phyloP scores from a whole-genome alignment of 441 rosid species.

The Aleurites moluccanus region DNA sequence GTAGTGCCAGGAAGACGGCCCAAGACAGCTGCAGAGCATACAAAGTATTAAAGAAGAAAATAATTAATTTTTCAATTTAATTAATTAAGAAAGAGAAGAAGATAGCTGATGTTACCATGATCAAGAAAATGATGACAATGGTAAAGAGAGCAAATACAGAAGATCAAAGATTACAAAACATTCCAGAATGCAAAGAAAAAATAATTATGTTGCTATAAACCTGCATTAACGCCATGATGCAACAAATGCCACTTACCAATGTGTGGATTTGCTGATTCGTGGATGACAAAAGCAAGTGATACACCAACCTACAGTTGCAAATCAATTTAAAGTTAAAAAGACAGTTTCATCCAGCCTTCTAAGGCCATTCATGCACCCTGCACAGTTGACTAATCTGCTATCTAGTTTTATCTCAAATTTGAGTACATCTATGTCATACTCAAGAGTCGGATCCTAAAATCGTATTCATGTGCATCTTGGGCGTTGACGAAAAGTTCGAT shows the following conservation, averaged over 20 bases:
- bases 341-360: not conserved
- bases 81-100: not conserved
- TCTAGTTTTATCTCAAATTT: not conserved
- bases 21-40: constrained; percentile 68
- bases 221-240: constrained; percentile 3
- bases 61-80: not conserved
- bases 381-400: not conserved
- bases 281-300: constrained; percentile 95
- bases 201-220: not conserved
- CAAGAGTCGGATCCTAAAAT: not conserved
- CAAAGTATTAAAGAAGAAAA: not conserved
- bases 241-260: constrained; percentile 57
- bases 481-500: not conserved
- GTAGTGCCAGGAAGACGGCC: constrained; percentile 99
- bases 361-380: not conserved
- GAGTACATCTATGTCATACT: not conserved
- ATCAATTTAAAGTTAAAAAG: constrained; percentile 21
- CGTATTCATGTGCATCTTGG: not conserved
- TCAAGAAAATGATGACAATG: not conserved
- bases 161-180: not conserved
- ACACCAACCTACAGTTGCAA: constrained; percentile 69
- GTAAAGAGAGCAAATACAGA: not conserved
- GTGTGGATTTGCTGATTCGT: constrained; percentile 98
- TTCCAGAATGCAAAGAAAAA: not conserved
- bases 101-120: not conserved